Base-by-base conservation (phyloP, 2,329 filamentous ascomycete species). In the Fusarium dlaminii region DNA sequence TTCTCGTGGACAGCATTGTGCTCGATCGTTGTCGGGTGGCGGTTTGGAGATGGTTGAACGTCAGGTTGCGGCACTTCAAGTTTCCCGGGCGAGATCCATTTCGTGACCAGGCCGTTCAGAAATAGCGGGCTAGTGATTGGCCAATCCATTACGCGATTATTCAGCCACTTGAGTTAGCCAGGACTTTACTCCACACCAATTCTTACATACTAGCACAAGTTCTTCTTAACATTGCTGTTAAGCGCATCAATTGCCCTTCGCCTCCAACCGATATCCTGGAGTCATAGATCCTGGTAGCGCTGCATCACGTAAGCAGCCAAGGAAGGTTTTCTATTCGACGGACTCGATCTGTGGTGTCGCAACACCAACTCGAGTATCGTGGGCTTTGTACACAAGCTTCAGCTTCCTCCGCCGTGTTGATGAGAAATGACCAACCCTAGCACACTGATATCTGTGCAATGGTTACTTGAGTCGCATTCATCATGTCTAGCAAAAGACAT, bases 401-500 rank as follows among this genome's bases (percentile, higher is more conserved):
- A 69, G 45, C 66, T 46, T 52, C 32, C 8, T 46, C 49, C 45
- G 56, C 43, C 55, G 37, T 29, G 36, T 46, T 40, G 34, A 36
- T 45, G 24, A 66, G 74, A 54, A 43, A 77, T 78, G 72, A 68
- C 32, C 40, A 51, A 39, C 34, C 29, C 20, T 40, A 52, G 24
- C 43, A 37, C n/a, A 48, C 34, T 39, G 42, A 27, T 49, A 65
- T 17, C 32, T 30, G 39, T 66, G 54, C 59, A 18, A 67, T 72
- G 60, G 59, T 37, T 63, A 30, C 43, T 24, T 51, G 60, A 74
- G 52, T 59, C 39, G 36, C 46, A 24, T 55, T 15, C 63, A 61
- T 48, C 59, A 83, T 83, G 82, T 85, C 85, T 30, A 84, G 76
- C 76, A 90, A 90, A 78, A 86, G 89, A 61, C 86, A 87, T 73